Conservation (phyloP, 2,329 filamentous ascomycete genomes). For the Shiraia sp. region DNA sequence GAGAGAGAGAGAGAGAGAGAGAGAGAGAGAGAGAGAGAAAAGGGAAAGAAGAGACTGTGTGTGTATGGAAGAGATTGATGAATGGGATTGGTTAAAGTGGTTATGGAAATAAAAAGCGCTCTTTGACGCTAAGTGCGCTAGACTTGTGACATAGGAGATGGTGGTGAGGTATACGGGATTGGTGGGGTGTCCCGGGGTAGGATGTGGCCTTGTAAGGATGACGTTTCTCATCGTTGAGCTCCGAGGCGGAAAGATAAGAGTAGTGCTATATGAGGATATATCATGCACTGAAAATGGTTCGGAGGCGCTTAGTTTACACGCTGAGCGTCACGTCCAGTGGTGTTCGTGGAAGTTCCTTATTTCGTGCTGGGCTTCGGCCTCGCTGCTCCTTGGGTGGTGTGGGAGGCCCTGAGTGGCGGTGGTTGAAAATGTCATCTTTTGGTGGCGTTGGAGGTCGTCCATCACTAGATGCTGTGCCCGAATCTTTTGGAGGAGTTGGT, state of each 20-base stretch:
- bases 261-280: no score
- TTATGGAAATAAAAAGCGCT: no score
- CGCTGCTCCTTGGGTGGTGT: constrained; percentile 47
- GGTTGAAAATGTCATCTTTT: constrained; percentile 35
- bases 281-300: no score
- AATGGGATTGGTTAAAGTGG: no score
- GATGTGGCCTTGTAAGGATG: not conserved
- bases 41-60: constrained; percentile 1
- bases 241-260: no score
- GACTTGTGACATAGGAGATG: no score
- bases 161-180: not conserved
- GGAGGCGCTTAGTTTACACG: constrained; percentile 29
- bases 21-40: constrained; percentile 1
- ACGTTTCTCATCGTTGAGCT: no score
- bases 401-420: constrained; percentile 38
- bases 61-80: not conserved
- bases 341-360: constrained; percentile 42
- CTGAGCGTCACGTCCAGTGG: constrained; percentile 39
- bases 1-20: constrained; percentile 1
- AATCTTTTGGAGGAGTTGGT: constrained; percentile 51
- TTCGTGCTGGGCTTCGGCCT: constrained; percentile 25
- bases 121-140: no score
- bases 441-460: constrained; percentile 43
- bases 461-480: constrained; percentile 20
- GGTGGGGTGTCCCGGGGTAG: not conserved